Conservation (phyloP, 352 stramenopile genomes). For the Phytophthora niederhauseri region DNA sequence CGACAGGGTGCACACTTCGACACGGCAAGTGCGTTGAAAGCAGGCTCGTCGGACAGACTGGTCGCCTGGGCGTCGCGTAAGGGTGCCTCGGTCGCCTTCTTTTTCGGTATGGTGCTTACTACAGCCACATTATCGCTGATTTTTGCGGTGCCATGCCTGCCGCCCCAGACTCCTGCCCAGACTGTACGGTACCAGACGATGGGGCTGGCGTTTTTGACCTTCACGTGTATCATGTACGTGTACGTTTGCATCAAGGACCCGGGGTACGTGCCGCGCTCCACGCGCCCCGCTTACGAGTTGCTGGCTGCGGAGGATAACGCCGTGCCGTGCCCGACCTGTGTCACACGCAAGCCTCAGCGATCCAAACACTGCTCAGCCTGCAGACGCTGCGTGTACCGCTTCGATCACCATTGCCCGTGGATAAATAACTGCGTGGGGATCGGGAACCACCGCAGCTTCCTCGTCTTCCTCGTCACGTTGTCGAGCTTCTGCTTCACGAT, state of each 20-base stretch:
- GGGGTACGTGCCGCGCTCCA: constrained; percentile 69
- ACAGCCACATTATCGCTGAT: constrained; percentile 57
- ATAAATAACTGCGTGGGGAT: constrained; percentile 88
- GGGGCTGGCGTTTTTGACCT: constrained; percentile 42
- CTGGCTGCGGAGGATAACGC: constrained; percentile 65
- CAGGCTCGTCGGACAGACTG: constrained; percentile 67
- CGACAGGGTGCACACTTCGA: constrained; percentile 72
- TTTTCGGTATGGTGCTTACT: constrained; percentile 62
- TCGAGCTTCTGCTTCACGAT: constrained; percentile 57
- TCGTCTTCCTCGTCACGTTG: constrained; percentile 68
- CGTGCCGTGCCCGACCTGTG: constrained; percentile 81
- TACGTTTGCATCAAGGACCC: constrained; percentile 85
- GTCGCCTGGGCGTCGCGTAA: constrained; percentile 67
- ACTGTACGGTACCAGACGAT: constrained; percentile 33
- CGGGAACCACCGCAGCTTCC: constrained; percentile 74
- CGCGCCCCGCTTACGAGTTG: constrained; percentile 73
- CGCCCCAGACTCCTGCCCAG: constrained; percentile 13
- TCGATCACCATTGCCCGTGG: constrained; percentile 89
- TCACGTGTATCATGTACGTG: constrained; percentile 69
- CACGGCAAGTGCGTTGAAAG: constrained; percentile 67
- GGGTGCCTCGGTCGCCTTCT: constrained; percentile 72
- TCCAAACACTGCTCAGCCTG: constrained; percentile 87
- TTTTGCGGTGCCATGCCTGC: constrained; percentile 60
- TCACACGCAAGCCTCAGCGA: constrained; percentile 73
- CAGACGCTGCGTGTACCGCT: constrained; percentile 77